Evolutionary conservation across 75 land plant genomes (phyloP).

Genomic region (Cryptomeria japonica): DNA sequence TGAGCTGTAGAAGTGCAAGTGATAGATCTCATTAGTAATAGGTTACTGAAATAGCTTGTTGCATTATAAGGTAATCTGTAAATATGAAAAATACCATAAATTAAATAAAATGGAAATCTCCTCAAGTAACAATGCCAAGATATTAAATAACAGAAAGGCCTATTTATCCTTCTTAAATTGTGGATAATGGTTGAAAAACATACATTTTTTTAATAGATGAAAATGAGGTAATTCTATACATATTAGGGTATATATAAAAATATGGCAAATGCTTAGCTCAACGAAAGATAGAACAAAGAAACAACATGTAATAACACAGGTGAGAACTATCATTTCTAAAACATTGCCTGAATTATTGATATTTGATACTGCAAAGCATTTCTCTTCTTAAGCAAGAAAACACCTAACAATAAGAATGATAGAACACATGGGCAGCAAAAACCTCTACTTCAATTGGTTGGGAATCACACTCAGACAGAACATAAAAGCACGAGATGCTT

Average conservation of each 20-base stretch:
- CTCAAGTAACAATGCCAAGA: background rate
- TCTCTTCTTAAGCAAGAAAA: background rate
- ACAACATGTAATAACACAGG: background rate
- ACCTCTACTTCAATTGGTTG: no score
- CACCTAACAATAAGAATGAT: background rate
- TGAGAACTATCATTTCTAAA: background rate
- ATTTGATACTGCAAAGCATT: background rate
- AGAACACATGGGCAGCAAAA: no score
- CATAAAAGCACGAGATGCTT: no score
- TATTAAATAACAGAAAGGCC: background rate
- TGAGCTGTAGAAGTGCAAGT: conserved; percentile 41
- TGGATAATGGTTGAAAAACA: background rate
- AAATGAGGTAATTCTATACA: background rate
- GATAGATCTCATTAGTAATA: background rate
- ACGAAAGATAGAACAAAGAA: background rate
- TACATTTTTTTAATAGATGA: background rate
- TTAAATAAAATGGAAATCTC: background rate
- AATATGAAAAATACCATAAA: background rate
- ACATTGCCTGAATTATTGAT: background rate
- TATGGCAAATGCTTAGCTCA: background rate
- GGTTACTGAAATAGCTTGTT: background rate
- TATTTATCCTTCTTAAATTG: background rate
- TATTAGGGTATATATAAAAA: background rate
- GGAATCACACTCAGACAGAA: no score
- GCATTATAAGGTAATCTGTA: background rate